Conservation (phyloP, 1,139 yeast genomes). For the Dujonia santamariae region DNA sequence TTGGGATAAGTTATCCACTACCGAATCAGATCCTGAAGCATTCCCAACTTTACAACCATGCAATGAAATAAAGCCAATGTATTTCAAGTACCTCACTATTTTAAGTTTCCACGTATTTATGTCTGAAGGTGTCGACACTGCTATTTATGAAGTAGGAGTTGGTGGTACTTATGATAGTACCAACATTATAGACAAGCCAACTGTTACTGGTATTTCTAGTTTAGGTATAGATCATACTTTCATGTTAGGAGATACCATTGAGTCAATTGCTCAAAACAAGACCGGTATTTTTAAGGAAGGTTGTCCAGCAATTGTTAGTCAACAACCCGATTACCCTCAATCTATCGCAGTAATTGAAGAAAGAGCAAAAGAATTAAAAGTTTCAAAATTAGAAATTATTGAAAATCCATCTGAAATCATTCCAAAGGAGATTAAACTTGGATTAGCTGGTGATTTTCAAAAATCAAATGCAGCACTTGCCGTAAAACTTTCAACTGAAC, state of each 20-base stretch:
- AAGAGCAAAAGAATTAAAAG: slow-evolving; percentile 65
- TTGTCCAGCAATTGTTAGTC: slow-evolving; percentile 63
- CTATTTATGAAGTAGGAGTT: slow-evolving; percentile 95
- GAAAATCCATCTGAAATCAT: slow-evolving; percentile 20
- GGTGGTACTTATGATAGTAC: slow-evolving; percentile 98
- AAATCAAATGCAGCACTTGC: slow-evolving; percentile 85
- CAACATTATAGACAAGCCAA: slow-evolving; percentile 75
- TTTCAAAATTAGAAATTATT: slow-evolving; percentile 52
- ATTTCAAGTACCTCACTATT: slow-evolving; percentile 86
- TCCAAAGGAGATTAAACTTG: slow-evolving; percentile 48
- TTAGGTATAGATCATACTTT: slow-evolving; percentile 91
- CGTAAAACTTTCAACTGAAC: slow-evolving; percentile 64
- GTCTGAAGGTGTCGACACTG: slow-evolving; percentile 85
- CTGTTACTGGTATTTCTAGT: slow-evolving; percentile 82
- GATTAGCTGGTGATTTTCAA: slow-evolving; percentile 88
- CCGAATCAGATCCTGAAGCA: slow-evolving; percentile 50
- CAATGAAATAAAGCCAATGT: slow-evolving; percentile 78
- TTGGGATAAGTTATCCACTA: slow-evolving; percentile 72
- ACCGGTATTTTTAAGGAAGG: slow-evolving; percentile 83
- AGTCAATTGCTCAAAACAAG: slow-evolving; percentile 93
- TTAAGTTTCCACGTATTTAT: slow-evolving; percentile 88
- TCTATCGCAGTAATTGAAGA: slow-evolving; percentile 51
- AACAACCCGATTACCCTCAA: slow-evolving; percentile 51
- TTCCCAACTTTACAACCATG: slow-evolving; percentile 72
- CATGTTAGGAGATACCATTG: slow-evolving; percentile 85